These are phyloP conservation scores for Apodospora peruviana DNA, from an alignment of 495 filamentous ascomycete species.

Conservation along the genomic window DNA sequence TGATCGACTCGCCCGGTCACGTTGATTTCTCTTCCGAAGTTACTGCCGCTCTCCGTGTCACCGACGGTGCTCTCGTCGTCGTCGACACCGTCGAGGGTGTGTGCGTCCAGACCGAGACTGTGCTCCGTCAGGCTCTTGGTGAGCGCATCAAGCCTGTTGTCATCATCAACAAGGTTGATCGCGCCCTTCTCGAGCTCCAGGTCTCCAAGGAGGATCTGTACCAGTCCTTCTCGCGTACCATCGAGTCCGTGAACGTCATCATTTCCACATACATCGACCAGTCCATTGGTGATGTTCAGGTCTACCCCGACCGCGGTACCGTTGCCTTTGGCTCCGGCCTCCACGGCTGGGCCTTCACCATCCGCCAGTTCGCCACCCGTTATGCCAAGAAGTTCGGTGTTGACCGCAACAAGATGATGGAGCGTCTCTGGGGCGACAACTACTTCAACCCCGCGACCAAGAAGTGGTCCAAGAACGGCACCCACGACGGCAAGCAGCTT, in stretches of 20 bases:
- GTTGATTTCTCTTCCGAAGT: slow-evolving; percentile 99
- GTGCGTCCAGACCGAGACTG: slow-evolving; percentile 99
- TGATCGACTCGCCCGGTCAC: slow-evolving; percentile 99
- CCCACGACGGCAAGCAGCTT: slow-evolving; percentile 75
- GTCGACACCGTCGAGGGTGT: slow-evolving; percentile 99
- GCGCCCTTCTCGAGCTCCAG: slow-evolving; percentile 97
- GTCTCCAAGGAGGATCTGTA: slow-evolving; percentile 98
- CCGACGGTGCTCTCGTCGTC: slow-evolving; percentile 97
- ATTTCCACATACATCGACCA: slow-evolving; percentile 99
- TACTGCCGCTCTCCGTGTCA: slow-evolving; percentile 98
- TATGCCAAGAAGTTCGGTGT: slow-evolving; percentile 99
- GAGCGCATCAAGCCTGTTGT: slow-evolving; percentile 99
- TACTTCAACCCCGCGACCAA: slow-evolving; percentile 99
- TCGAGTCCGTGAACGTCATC: slow-evolving; percentile 99
- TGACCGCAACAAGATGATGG: slow-evolving; percentile 99
- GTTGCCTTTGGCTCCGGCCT: slow-evolving; percentile 99
- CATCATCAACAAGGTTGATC: slow-evolving; percentile 99
- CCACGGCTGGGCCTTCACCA: slow-evolving; percentile 99
- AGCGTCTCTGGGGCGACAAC: slow-evolving; percentile 99
- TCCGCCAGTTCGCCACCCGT: slow-evolving; percentile 93
- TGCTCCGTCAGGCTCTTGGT: slow-evolving; percentile 96
- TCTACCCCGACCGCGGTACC: slow-evolving; percentile 93
- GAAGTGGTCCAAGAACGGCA: slow-evolving; percentile 92
- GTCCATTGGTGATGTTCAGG: slow-evolving; percentile 92
- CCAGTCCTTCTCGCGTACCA: slow-evolving; percentile 98